These are phyloP conservation scores for Tilletia indica DNA, from an alignment of 1,284 basidiomycete species.

Conservation along the genomic window DNA sequence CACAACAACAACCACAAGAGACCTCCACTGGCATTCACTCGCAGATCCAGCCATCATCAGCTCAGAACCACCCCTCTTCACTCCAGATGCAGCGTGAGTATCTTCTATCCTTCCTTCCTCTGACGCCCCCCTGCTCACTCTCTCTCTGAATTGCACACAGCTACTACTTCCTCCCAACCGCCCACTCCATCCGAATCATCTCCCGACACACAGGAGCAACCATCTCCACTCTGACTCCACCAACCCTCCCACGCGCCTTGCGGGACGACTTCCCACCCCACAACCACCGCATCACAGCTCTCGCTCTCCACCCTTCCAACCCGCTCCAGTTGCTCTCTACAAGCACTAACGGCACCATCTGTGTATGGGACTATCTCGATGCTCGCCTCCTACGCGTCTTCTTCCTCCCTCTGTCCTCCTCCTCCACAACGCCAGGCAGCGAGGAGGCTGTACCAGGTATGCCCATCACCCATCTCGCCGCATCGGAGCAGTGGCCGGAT, in stretches of 20 bases:
- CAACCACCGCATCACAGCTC: constrained; percentile 62
- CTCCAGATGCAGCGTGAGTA: constrained; percentile 1
- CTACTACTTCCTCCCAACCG: constrained; percentile 1
- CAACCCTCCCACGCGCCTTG: neutral
- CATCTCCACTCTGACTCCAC: neutral
- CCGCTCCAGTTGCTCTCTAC: constrained; percentile 83
- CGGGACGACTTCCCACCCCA: neutral
- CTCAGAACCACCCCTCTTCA: constrained; percentile 7
- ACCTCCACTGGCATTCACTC: constrained; percentile 5
- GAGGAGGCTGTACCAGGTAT: constrained; percentile 60
- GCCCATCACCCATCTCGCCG: constrained; percentile 72
- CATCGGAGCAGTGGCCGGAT: constrained; percentile 68
- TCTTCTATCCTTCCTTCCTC: neutral
- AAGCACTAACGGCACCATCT: constrained; percentile 77
- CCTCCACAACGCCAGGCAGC: constrained; percentile 53
- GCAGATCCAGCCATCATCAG: constrained; percentile 4
- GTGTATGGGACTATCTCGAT: constrained; percentile 92
- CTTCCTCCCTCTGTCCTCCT: constrained; percentile 24
- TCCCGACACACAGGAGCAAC: constrained; percentile 10
- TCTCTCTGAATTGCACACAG: neutral
- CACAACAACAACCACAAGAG: neutral
- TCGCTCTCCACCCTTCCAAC: constrained; percentile 79
- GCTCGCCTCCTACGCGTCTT: constrained; percentile 68
- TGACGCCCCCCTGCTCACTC: neutral
- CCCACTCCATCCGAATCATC: constrained; percentile 4